phyloP scores from a whole-genome alignment of 768 basidiomycete genomes.

The Mycena floridula region DNA sequence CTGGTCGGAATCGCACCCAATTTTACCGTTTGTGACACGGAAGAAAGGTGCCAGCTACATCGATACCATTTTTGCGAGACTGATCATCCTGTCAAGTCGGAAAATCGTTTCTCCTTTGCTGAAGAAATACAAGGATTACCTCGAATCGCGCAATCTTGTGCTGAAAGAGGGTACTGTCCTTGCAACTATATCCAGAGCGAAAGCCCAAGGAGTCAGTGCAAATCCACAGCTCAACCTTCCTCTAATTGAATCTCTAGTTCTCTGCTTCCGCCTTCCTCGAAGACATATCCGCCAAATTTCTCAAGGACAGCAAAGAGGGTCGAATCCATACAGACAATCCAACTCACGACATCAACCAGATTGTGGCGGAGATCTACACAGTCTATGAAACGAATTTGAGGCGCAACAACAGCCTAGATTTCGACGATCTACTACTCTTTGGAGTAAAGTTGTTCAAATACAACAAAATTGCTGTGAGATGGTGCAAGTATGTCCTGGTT shows the following conservation, averaged over 20 bases:
- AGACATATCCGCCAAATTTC: not conserved
- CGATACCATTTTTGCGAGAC: conserved; percentile 1
- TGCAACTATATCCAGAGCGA: conserved; percentile 70
- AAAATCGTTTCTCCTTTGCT: conserved; percentile 56
- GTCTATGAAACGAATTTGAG: conserved; percentile 61
- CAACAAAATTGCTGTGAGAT: conserved; percentile 41
- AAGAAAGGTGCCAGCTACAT: conserved; percentile 53
- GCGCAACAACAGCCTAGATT: conserved; percentile 71
- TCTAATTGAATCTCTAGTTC: too few species aligned
- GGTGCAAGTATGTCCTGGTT: conserved; percentile 68
- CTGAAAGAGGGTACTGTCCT: conserved; percentile 50
- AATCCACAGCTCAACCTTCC: conserved; percentile 9
- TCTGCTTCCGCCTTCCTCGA: too few species aligned
- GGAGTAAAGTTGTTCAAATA: conserved; percentile 59
- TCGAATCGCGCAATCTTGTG: conserved; percentile 39
- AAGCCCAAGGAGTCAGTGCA: conserved; percentile 57
- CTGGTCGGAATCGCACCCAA: conserved; percentile 57
- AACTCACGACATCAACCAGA: conserved; percentile 26
- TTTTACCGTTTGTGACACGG: conserved; percentile 79
- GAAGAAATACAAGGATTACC: conserved; percentile 44
- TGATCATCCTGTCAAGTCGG: conserved; percentile 39
- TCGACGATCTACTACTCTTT: conserved; percentile 77
- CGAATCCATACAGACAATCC: too few species aligned
- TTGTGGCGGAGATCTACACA: conserved; percentile 50
- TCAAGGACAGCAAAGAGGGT: conserved; percentile 7